Evolutionary conservation across 23 red algal species (phyloP).

Genomic region (Gracilaria domingensis): DNA sequence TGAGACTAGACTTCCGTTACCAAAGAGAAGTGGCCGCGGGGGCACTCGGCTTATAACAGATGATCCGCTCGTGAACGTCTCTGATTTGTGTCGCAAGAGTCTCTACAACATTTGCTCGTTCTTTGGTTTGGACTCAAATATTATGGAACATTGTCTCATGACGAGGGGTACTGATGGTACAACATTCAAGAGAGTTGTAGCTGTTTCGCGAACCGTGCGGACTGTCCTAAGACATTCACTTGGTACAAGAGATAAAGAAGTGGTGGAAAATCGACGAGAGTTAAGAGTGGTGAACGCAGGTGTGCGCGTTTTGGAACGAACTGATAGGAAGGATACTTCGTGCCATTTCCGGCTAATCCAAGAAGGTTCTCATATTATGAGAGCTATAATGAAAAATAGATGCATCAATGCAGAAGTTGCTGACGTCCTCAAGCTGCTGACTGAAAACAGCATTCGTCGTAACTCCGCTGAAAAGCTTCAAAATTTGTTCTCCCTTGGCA

Average conservation of each 20-base stretch:
- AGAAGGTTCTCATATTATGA: slow-evolving; percentile 58
- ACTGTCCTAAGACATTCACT: slow-evolving; percentile 58
- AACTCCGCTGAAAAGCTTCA: background rate
- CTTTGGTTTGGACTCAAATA: slow-evolving; percentile 73
- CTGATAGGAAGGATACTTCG: slow-evolving; percentile 47
- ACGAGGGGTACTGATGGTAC: slow-evolving; percentile 69
- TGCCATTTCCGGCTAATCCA: slow-evolving; percentile 58
- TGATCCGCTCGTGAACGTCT: slow-evolving; percentile 75
- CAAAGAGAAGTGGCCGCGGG: slow-evolving; percentile 5
- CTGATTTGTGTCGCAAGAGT: slow-evolving; percentile 39
- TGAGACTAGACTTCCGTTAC: background rate
- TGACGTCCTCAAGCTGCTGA: slow-evolving; percentile 26
- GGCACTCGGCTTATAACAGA: slow-evolving; percentile 72
- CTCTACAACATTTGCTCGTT: slow-evolving; percentile 63
- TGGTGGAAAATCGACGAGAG: slow-evolving; percentile 5
- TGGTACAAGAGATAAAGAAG: slow-evolving; percentile 46
- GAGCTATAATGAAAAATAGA: slow-evolving; percentile 44
- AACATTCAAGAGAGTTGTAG: slow-evolving; percentile 61
- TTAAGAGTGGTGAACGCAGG: slow-evolving; percentile 76
- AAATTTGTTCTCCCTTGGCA: slow-evolving; percentile 23
- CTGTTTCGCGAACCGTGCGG: slow-evolving; percentile 55
- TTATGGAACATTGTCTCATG: slow-evolving; percentile 61
- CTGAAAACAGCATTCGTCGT: slow-evolving; percentile 45
- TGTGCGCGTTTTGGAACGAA: slow-evolving; percentile 74
- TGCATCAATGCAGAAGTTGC: background rate